Evolutionary conservation across 2,329 filamentous ascomycete genomes (phyloP).

Genomic region (Sarocladium oryzae): DNA sequence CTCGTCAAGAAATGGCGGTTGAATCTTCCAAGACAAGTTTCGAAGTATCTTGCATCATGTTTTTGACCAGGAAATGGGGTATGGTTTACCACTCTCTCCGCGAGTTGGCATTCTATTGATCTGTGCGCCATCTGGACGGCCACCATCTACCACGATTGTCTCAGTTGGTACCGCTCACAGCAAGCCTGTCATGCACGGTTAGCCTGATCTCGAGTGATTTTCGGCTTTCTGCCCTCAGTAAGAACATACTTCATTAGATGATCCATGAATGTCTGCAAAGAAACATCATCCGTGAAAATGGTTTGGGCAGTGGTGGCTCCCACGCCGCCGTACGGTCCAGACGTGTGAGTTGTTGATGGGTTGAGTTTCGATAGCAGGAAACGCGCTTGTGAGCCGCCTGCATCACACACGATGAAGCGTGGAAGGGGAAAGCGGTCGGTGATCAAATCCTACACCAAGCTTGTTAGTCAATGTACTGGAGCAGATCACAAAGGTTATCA

Average conservation of each 20-base stretch:
- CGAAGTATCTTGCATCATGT: too few species aligned
- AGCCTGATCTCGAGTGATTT: neutral
- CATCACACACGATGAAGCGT: conserved; percentile 96
- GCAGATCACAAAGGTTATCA: conserved; percentile 24
- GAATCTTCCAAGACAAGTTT: too few species aligned
- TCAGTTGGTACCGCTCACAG: conserved; percentile 58
- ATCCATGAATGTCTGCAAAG: conserved; percentile 98
- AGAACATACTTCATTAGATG: conserved; percentile 90
- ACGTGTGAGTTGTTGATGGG: conserved; percentile 93
- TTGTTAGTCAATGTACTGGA: neutral
- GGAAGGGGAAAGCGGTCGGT: conserved; percentile 97
- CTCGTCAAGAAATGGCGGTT: too few species aligned
- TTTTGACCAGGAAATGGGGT: too few species aligned
- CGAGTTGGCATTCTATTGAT: too few species aligned
- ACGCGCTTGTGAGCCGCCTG: conserved; percentile 94
- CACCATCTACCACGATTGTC: too few species aligned
- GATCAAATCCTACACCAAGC: conserved; percentile 68
- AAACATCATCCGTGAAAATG: conserved; percentile 98
- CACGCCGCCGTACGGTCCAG: conserved; percentile 83
- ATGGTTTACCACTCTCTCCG: too few species aligned
- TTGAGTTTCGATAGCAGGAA: conserved; percentile 97
- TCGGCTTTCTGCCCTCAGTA: neutral
- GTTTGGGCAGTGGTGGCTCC: conserved; percentile 84
- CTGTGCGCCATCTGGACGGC: too few species aligned
- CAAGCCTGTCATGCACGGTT: conserved; percentile 35